These are phyloP conservation scores for Diutina pseudorugosa DNA, from an alignment of 1,139 yeast species.

Conservation along the genomic window DNA sequence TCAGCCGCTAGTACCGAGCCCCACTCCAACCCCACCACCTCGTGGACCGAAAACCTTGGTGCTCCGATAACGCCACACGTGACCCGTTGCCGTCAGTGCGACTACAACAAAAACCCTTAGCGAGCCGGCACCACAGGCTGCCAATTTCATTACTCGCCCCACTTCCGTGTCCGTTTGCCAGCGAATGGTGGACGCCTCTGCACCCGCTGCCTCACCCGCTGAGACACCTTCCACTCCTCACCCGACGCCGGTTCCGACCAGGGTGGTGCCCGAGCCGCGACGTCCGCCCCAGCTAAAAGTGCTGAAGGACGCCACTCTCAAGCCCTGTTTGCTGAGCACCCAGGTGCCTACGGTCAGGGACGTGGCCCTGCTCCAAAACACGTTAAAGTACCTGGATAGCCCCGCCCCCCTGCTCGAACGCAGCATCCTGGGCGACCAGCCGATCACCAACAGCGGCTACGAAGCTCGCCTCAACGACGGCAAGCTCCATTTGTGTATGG, in stretches of 20 bases:
- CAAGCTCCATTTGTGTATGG: slow-evolving; percentile 17
- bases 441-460: neutral
- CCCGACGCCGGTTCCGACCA: neutral
- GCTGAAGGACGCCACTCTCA: neutral
- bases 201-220: neutral
- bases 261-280: neutral
- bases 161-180: neutral
- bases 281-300: neutral
- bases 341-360: neutral
- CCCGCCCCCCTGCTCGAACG: neutral
- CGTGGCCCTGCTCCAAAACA: neutral
- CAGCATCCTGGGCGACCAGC: neutral
- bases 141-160: neutral
- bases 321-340: neutral
- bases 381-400: neutral
- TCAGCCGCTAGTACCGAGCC: too few species aligned
- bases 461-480: slow-evolving; percentile 5
- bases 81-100: neutral
- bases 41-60: too few species aligned
- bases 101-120: neutral
- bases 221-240: neutral
- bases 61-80: too few species aligned
- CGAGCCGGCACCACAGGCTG: neutral
- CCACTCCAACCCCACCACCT: too few species aligned
- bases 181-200: neutral